phyloP scores from a whole-genome alignment of 2,329 filamentous ascomycete species.

The Talaromyces verruculosus region DNA sequence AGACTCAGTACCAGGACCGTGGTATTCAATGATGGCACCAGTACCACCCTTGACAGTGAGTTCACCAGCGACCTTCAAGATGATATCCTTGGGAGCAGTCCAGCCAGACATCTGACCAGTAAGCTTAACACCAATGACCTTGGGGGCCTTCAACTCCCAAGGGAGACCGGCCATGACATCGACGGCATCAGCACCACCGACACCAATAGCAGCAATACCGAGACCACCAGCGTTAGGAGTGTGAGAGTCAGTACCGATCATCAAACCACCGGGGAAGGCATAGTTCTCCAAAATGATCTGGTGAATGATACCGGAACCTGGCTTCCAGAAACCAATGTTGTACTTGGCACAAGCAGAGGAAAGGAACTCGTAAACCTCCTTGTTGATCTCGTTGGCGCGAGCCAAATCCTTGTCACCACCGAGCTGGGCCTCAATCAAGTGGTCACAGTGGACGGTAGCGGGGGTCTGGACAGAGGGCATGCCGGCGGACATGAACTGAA shows the following conservation, averaged over 20 bases:
- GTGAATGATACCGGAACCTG: slow-evolving; percentile 98
- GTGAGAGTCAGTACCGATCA: slow-evolving; percentile 98
- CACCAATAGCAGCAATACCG: slow-evolving; percentile 91
- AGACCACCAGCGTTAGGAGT: slow-evolving; percentile 97
- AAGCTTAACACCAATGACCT: slow-evolving; percentile 93
- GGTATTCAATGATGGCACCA: slow-evolving; percentile 67
- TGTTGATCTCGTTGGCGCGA: slow-evolving; percentile 90
- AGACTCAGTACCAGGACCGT: slow-evolving; percentile 68
- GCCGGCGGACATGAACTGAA: slow-evolving; percentile 99
- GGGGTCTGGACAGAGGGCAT: slow-evolving; percentile 95
- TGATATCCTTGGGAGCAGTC: slow-evolving; percentile 94
- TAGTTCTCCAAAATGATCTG: slow-evolving; percentile 99
- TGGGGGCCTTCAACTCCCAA: slow-evolving; percentile 98
- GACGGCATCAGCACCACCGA: slow-evolving; percentile 96
- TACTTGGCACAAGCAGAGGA: slow-evolving; percentile 94
- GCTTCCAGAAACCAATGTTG: slow-evolving; percentile 99
- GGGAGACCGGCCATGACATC: slow-evolving; percentile 97
- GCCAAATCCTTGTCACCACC: slow-evolving; percentile 92
- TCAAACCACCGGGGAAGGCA: slow-evolving; percentile 94
- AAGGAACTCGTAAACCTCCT: slow-evolving; percentile 98
- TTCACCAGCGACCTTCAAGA: slow-evolving; percentile 94
- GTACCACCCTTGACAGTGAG: slow-evolving; percentile 98
- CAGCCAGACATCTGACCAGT: slow-evolving; percentile 87
- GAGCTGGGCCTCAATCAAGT: slow-evolving; percentile 96
- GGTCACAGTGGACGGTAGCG: slow-evolving; percentile 95